Evolutionary conservation across 2,329 filamentous ascomycete genomes (phyloP).

Genomic region (Malbranchea cinnamomea): DNA sequence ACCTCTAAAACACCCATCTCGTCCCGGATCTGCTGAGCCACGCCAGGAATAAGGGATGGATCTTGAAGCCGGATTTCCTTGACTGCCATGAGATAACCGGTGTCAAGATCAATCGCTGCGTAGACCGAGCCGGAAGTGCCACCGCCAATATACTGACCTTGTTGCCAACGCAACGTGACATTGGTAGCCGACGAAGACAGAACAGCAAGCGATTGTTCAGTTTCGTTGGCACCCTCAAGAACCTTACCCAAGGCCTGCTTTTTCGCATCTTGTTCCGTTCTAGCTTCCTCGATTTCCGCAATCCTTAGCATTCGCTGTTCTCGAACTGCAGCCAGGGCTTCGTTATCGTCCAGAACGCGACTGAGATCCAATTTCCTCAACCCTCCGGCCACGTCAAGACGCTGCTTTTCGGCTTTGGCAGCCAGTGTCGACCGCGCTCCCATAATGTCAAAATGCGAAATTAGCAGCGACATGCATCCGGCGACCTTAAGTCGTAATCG

Average conservation of each 20-base stretch:
- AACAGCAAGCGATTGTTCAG: slow-evolving; percentile 85
- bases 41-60: slow-evolving; percentile 85
- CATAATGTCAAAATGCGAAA: slow-evolving; percentile 99
- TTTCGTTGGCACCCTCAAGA: slow-evolving; percentile 86
- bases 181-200: slow-evolving; percentile 90
- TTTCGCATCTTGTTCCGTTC: slow-evolving; percentile 69
- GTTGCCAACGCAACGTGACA: slow-evolving; percentile 92
- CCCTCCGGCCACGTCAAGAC: slow-evolving; percentile 64
- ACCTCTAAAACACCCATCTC: slow-evolving; percentile 96
- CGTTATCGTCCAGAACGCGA: slow-evolving; percentile 61
- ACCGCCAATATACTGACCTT: slow-evolving; percentile 94
- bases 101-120: slow-evolving; percentile 91
- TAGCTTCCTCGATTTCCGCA: slow-evolving; percentile 57
- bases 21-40: slow-evolving; percentile 85
- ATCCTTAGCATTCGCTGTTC: slow-evolving; percentile 62
- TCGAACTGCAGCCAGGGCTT: slow-evolving; percentile 59
- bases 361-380: slow-evolving; percentile 67
- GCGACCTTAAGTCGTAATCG: slow-evolving; percentile 75
- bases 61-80: slow-evolving; percentile 97
- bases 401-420: slow-evolving; percentile 83
- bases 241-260: slow-evolving; percentile 79
- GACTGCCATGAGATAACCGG: slow-evolving; percentile 91
- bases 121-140: slow-evolving; percentile 97
- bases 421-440: slow-evolving; percentile 85
- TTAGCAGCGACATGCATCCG: slow-evolving; percentile 91